phyloP scores from a whole-genome alignment of 2,329 filamentous ascomycete genomes.

The Drechslerella dactyloides region DNA sequence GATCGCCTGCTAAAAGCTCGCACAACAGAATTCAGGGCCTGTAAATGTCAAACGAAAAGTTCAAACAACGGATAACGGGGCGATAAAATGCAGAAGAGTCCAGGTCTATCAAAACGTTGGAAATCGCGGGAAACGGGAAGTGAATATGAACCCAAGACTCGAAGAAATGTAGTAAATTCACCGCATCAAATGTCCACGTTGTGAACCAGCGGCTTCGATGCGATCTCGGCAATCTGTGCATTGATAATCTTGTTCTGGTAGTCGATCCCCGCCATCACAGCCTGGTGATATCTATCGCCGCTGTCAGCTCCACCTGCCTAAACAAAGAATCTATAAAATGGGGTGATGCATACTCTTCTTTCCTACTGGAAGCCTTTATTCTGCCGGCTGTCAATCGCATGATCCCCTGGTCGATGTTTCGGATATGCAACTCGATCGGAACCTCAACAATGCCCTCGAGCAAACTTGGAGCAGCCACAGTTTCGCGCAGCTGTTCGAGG shows the following conservation, averaged over 20 bases:
- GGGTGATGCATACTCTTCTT: conserved; percentile 41
- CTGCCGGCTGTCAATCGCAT: conserved; percentile 73
- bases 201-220: conserved; percentile 33
- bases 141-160: neutral
- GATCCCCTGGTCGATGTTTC: conserved; percentile 74
- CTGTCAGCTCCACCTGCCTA: neutral
- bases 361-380: conserved; percentile 56
- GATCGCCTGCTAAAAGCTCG: too few relatives aligned
- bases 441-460: conserved; percentile 66
- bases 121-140: neutral
- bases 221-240: conserved; percentile 43
- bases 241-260: conserved; percentile 47
- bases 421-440: conserved; percentile 75
- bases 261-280: conserved; percentile 42
- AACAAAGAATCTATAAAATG: neutral
- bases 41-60: too few relatives aligned
- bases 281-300: conserved; percentile 38
- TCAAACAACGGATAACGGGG: too few relatives aligned
- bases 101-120: neutral
- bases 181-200: conserved; percentile 38
- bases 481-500: conserved; percentile 73
- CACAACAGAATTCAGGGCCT: too few relatives aligned
- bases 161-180: neutral
- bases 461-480: conserved; percentile 67
- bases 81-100: too few relatives aligned